Evolutionary conservation across 2,329 filamentous ascomycete genomes (phyloP).

Genomic region (Neofusicoccum umdonicola): DNA sequence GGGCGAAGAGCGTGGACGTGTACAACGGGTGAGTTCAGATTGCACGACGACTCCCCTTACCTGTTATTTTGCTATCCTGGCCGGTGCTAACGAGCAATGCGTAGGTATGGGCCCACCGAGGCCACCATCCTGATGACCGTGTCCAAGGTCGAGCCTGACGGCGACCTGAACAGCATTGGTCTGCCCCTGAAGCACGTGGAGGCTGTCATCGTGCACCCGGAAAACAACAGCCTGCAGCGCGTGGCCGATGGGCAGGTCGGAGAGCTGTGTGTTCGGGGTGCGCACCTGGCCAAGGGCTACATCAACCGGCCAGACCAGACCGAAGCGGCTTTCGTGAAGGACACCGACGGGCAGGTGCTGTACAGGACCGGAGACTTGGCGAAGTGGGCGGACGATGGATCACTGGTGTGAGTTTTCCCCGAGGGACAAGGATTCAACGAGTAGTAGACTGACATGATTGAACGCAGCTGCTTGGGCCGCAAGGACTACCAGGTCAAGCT

Average conservation of each 20-base stretch:
- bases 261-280: conserved; percentile 74
- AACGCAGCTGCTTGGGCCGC: not conserved
- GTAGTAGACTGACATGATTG: not conserved
- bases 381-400: not conserved
- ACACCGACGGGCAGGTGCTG: not conserved
- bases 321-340: conserved; percentile 61
- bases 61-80: not conserved
- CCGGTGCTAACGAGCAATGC: not conserved
- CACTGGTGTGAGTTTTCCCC: not conserved
- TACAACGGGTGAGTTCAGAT: not conserved
- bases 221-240: no score
- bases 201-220: not conserved
- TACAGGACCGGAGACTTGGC: conserved; percentile 22
- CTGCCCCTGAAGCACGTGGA: not conserved
- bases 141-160: not conserved
- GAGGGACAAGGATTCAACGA: no score
- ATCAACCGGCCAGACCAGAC: conserved; percentile 78
- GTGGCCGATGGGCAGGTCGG: conserved; percentile 56
- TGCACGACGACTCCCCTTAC: no score
- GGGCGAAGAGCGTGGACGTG: not conserved
- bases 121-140: not conserved
- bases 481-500: conserved; percentile 29
- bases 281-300: conserved; percentile 71
- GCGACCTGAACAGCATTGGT: not conserved
- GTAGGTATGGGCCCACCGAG: not conserved